Base-by-base conservation (phyloP, 495 filamentous ascomycete species). In the Trypethelium eluteriae region DNA sequence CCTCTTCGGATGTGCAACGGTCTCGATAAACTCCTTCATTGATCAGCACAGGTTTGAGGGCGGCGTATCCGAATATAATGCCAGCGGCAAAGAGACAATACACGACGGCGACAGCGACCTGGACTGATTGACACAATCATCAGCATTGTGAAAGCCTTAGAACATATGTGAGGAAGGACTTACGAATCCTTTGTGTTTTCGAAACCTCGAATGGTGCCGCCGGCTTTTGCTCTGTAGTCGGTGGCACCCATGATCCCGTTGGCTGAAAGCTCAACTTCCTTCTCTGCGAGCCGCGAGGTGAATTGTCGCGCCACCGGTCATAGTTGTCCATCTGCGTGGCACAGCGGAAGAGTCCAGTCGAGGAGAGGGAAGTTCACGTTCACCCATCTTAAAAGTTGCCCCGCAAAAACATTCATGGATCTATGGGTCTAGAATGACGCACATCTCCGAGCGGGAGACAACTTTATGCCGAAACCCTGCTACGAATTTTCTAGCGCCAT, bases 71-170 rank as follows among this genome's bases (percentile, higher is more conserved):
- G 73, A 95, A 95, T 25, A 95, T 87, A 49, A 91, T 75, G 10
- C 91, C 91, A 10, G 91, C 89, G 1, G 89, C 83, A 47, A 95
- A 81, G 49, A 96, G 84, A 77, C 91, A 96, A 75, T 91, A 93
- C 1, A 92, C 70, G 2, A 93, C 88, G 14, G 88, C 87, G 47
- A 84, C 76, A 14, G 74, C 74, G 32, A 91, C 83, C 76, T 91
- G 88, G 38, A 79, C 84, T 87, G 56, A 25, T 25, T 61, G 61
- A 35, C 11, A 3, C 38, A 66, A 10, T 62, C 38, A 67, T 66
- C 39, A 66, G 11, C 38, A 25, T 39, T 9, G 3, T 34, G 12
- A 11, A 59, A 2, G 25, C 18, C 63, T 14, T 36, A 18, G 34
- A 39, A 32, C 7, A 59, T 32, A 32, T 18, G 18, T 16, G 11